Percentiles rank a stretch among this genome's conserved stretches.
Evolutionary conservation across 345 rosid species (phyloP).

Genomic region (Euphorbia lathyris): DNA sequence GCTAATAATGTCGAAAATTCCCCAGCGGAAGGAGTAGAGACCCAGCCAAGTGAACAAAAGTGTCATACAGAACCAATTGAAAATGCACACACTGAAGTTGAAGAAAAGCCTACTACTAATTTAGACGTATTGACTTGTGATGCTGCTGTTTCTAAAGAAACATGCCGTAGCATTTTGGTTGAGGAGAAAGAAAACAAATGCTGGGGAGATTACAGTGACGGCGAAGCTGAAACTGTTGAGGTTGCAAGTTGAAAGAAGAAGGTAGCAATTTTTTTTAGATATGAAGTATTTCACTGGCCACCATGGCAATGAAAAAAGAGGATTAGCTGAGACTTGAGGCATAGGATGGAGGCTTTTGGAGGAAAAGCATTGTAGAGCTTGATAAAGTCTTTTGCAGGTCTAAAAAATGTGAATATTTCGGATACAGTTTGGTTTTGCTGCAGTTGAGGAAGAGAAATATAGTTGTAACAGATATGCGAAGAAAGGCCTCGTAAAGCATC

Average conservation of each 20-base stretch:
- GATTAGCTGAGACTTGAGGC: neutral
- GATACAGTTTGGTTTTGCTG: constrained; percentile 15
- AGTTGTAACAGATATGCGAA: constrained; percentile 11
- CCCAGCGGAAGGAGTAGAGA: constrained; percentile 38
- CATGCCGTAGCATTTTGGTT: constrained; percentile 26
- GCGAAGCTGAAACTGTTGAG: constrained; percentile 63
- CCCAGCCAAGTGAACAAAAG: constrained; percentile 33
- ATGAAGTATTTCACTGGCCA: neutral
- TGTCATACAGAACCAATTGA: constrained; percentile 29
- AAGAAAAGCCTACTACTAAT: constrained; percentile 25
- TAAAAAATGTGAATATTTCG: constrained; percentile 19
- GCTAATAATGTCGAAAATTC: constrained; percentile 35
- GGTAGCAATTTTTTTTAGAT: constrained; percentile 6
- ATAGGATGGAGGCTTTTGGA: neutral
- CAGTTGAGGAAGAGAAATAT: constrained; percentile 4
- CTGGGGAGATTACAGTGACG: constrained; percentile 85
- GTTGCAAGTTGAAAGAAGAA: constrained; percentile 49
- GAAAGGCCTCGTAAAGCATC: neutral
- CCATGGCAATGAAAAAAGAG: constrained; percentile 7
- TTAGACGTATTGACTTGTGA: constrained; percentile 18
- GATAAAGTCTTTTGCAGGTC: neutral
- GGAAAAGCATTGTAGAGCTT: neutral
- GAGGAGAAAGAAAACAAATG: constrained; percentile 53
- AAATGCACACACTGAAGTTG: constrained; percentile 30
- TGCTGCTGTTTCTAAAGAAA: constrained; percentile 33